Evolutionary conservation across 1,139 yeast species (phyloP).

Genomic region (Geotrichum cucujoidarum): DNA sequence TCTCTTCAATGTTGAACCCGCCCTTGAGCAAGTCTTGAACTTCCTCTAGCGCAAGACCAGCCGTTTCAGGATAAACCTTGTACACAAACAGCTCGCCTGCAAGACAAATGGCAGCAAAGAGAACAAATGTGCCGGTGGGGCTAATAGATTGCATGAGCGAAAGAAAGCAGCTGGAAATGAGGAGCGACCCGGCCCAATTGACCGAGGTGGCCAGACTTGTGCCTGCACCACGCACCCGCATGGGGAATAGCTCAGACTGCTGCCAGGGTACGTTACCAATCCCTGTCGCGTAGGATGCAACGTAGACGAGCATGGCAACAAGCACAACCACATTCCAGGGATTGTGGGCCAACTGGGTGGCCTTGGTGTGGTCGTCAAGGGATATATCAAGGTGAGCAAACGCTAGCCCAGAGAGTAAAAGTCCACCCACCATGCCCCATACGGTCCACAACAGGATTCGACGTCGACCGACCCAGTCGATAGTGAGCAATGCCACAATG

Average conservation of each 20-base stretch:
- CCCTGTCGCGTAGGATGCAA: conserved; percentile 87
- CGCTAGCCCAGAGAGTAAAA: conserved; percentile 30
- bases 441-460: conserved; percentile 51
- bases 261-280: conserved; percentile 98
- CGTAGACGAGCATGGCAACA: conserved; percentile 77
- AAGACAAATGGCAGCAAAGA: conserved; percentile 77
- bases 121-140: conserved; percentile 89
- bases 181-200: conserved; percentile 93
- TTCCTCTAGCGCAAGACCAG: conserved; percentile 87
- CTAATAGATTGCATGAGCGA: conserved; percentile 92
- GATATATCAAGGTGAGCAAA: conserved; percentile 59
- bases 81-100: conserved; percentile 66
- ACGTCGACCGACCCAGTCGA: conserved; percentile 62
- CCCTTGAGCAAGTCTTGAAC: conserved; percentile 72
- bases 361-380: conserved; percentile 41
- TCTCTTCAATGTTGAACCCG: conserved; percentile 79
- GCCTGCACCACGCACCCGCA: conserved; percentile 87
- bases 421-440: conserved; percentile 42
- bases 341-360: conserved; percentile 47
- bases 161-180: conserved; percentile 83
- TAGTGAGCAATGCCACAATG: conserved; percentile 51
- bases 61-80: conserved; percentile 87
- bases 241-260: conserved; percentile 90
- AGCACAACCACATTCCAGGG: conserved; percentile 81
- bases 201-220: conserved; percentile 88